Evolutionary conservation across 2,329 filamentous ascomycete genomes (phyloP).

Genomic region (Paraphaeosphaeria sporulosa): DNA sequence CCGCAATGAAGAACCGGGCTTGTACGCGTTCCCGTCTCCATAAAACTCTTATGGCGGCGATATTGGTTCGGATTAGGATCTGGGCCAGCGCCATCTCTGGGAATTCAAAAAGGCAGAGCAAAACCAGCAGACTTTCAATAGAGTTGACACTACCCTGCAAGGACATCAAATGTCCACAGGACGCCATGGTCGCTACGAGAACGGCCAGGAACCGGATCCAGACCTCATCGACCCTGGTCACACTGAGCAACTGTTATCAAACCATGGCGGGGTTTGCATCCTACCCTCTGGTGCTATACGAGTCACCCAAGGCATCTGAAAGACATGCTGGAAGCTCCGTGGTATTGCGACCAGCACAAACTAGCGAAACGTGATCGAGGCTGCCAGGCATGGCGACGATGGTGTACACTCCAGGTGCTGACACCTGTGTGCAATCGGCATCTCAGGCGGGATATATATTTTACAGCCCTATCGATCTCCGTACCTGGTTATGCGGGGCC

Average conservation of each 20-base stretch:
- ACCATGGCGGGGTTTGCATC: not conserved
- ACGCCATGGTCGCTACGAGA: not conserved
- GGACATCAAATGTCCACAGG: constrained; percentile 3
- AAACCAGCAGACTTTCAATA: not conserved
- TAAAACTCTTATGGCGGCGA: not conserved
- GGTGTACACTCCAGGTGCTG: no score
- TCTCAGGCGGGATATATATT: no score
- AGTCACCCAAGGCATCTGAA: not conserved
- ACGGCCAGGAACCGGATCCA: not conserved
- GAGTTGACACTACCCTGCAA: not conserved
- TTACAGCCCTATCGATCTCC: not conserved
- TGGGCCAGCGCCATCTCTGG: constrained; percentile 4
- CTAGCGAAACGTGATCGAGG: constrained; percentile 4
- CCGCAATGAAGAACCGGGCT: not conserved
- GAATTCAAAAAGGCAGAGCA: constrained; percentile 1
- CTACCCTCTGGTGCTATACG: constrained; percentile 2
- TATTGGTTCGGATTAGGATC: not conserved
- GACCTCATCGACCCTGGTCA: not conserved
- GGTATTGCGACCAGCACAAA: constrained; percentile 4
- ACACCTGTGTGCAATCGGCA: no score
- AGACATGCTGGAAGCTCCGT: not conserved
- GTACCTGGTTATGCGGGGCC: not conserved
- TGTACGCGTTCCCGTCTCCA: not conserved
- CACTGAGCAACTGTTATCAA: not conserved
- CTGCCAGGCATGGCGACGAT: not conserved